Conservation (phyloP, 257 asterid species). For the Avicennia marina region DNA sequence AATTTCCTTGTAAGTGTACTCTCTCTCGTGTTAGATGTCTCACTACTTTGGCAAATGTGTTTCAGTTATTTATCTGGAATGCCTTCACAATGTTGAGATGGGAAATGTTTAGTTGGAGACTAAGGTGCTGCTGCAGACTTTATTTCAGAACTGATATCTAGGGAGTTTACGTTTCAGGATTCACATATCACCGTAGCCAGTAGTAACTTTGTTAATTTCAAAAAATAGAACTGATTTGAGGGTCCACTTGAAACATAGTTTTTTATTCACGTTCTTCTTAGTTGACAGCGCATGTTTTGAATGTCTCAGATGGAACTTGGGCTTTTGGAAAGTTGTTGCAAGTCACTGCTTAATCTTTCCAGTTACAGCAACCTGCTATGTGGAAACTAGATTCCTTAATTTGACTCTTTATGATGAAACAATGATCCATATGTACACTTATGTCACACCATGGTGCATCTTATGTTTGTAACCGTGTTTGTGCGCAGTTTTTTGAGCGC, state of each 20-base stretch:
- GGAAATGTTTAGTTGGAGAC: conserved; percentile 5
- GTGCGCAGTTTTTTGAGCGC: conserved; percentile 73
- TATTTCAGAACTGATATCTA: not conserved
- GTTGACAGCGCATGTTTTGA: not conserved
- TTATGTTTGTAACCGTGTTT: conserved; percentile 7
- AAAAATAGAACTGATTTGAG: not conserved
- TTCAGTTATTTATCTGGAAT: conserved; percentile 5
- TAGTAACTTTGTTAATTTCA: not conserved
- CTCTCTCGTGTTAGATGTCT: not conserved
- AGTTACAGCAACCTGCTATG: not conserved
- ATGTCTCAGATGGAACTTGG: conserved; percentile 3
- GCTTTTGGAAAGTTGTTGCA: not conserved
- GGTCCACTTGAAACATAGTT: not conserved
- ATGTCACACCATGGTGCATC: conserved; percentile 5
- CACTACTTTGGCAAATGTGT: not conserved
- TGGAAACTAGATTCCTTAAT: not conserved
- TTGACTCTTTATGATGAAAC: not conserved
- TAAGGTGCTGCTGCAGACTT: not conserved
- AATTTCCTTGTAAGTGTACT: not conserved
- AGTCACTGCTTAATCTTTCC: not conserved
- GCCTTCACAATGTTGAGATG: conserved; percentile 1
- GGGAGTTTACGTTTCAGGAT: not conserved
- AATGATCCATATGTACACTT: not conserved
- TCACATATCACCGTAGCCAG: not conserved
- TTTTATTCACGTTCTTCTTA: not conserved